These are phyloP conservation scores for Blattamonas nauphoetae DNA, from an alignment of 78 protist genomes.

Conservation along the genomic window DNA sequence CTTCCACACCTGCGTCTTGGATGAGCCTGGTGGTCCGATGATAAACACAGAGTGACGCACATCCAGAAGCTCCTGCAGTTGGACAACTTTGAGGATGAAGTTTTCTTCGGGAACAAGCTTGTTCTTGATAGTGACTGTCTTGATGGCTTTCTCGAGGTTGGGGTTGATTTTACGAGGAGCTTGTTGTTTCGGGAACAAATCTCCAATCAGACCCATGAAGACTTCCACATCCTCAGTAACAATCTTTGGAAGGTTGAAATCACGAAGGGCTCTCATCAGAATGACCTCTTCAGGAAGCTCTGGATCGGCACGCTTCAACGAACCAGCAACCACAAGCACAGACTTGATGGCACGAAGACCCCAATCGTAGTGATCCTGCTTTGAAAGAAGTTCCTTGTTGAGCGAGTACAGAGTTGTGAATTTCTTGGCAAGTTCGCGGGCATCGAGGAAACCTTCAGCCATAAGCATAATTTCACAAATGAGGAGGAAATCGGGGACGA, in stretches of 20 bases:
- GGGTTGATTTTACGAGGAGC: constrained; percentile 40
- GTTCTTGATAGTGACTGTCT: neutral
- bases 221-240: constrained; percentile 51
- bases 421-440: constrained; percentile 56
- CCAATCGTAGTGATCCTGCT: constrained; percentile 80
- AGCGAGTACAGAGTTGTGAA: constrained; percentile 58
- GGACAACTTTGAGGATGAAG: constrained; percentile 57
- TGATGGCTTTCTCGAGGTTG: constrained; percentile 29
- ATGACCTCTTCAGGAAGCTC: constrained; percentile 46
- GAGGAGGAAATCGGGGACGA: constrained; percentile 64
- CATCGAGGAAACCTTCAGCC: constrained; percentile 61
- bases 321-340: constrained; percentile 73
- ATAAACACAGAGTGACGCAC: constrained; percentile 68
- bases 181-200: constrained; percentile 44
- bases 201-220: constrained; percentile 49
- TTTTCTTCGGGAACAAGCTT: constrained; percentile 47
- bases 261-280: constrained; percentile 75
- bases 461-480: constrained; percentile 69
- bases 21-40: constrained; percentile 66
- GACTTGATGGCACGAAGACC: constrained; percentile 82
- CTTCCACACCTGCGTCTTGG: constrained; percentile 53
- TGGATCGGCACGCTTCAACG: constrained; percentile 66
- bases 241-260: constrained; percentile 74
- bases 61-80: constrained; percentile 56
- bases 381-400: constrained; percentile 62